These are phyloP conservation scores for Amaranthus cruentus DNA, from an alignment of 148 eudicot genomes.

Conservation along the genomic window DNA sequence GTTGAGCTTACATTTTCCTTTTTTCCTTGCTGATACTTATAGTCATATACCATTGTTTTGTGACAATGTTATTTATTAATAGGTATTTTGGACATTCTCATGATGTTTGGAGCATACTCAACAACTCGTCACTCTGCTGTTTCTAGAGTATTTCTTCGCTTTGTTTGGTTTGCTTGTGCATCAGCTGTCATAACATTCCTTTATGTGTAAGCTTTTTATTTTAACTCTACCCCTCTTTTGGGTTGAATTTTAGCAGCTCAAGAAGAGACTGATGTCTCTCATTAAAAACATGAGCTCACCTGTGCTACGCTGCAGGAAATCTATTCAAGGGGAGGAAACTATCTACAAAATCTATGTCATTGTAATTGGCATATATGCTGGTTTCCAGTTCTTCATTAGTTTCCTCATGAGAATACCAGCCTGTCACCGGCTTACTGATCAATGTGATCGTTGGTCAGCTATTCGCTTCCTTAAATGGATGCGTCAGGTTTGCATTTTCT, in stretches of 20 bases:
- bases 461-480: slow-evolving; percentile 78
- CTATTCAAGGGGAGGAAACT: slow-evolving; percentile 53
- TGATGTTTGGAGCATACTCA: slow-evolving; percentile 96
- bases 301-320: slow-evolving; percentile 51
- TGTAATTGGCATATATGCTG: slow-evolving; percentile 71
- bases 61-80: slow-evolving; percentile 2
- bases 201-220: slow-evolving; percentile 57
- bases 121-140: slow-evolving; percentile 78
- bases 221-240: slow-evolving; percentile 8
- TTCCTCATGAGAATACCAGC: slow-evolving; percentile 80
- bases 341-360: slow-evolving; percentile 62
- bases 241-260: neutral
- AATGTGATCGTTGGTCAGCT: slow-evolving; percentile 61
- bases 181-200: slow-evolving; percentile 74
- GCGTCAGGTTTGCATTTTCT: slow-evolving; percentile 71
- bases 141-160: slow-evolving; percentile 73
- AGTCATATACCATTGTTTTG: neutral
- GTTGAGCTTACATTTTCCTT: neutral
- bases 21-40: neutral
- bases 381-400: slow-evolving; percentile 62
- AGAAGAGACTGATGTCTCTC: neutral
- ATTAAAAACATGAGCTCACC: neutral
- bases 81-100: slow-evolving; percentile 84
- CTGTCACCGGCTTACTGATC: slow-evolving; percentile 68
- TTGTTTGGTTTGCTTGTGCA: slow-evolving; percentile 63